Base-by-base conservation (phyloP, 2,329 filamentous ascomycete genomes). In the Eutypella sp. region DNA sequence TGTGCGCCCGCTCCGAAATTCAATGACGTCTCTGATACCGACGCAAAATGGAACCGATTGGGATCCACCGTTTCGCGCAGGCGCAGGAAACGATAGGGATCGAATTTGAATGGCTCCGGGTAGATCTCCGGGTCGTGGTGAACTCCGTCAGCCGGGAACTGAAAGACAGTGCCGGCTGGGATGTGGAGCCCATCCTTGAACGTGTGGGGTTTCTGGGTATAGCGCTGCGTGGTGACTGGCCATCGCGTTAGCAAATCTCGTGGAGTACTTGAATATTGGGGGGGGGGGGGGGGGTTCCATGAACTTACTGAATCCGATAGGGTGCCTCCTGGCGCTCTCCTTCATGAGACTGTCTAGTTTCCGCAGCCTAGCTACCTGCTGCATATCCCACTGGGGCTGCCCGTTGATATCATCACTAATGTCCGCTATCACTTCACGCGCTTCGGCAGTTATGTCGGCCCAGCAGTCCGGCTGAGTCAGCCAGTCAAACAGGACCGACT, bases 131-230 rank as follows among this genome's bases (percentile, higher is more conserved):
- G 10, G 16, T 42, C 40, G 5, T 20, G 40, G 16, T 42, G 16
- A 7, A 42, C 15, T 8, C 13, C 15, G 11, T 27, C 11, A 18
- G 9, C 11, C 5, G 25, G 11, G 40, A 42, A 42, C 16, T 19
- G 11, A 15, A 42, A 11, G 6, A 9, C n/a, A 9, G 27, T 42
- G 5, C 40, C 40, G 3, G 24, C n/a, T 5, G 40, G 27, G 10
- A 42, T 10, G 16, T 34, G 40, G 10, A 42, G 33, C 10, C 40
- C 40, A n/a, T 42, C 40, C 8, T 42, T 27, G 40, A 42, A 42
- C 5, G 40, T 41, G 3, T 25, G 15, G 5, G 20, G 20, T 4
- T 15, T 9, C 11, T 25, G 20, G 7, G 40, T 16, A 11, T n/a
- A 11, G 15, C 40, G 40, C 9, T 41, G 40, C 23, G n/a, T 27